Percentiles rank a stretch among this genome's conserved stretches.
These are phyloP conservation scores for Mycena haematopus DNA, from an alignment of 768 basidiomycete genomes.

Conservation along the genomic window DNA sequence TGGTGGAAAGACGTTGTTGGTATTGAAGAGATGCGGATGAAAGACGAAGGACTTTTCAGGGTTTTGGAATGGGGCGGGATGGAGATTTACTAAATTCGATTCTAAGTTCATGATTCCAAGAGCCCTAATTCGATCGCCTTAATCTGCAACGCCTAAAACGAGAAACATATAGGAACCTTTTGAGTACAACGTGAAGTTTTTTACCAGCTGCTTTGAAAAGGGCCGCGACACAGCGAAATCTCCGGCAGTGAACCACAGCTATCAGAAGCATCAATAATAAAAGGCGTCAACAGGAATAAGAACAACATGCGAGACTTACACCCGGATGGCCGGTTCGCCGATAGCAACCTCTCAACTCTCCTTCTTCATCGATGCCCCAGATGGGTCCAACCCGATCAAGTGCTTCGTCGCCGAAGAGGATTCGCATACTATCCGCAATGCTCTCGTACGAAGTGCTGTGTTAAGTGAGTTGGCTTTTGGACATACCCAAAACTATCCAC, in stretches of 20 bases:
- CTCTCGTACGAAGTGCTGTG: constrained; percentile 41
- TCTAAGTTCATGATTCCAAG: background rate
- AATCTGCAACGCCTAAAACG: constrained; percentile 40
- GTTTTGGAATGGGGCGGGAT: constrained; percentile 43
- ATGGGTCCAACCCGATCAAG: constrained; percentile 39
- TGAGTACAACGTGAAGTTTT: background rate
- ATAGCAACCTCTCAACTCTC: constrained; percentile 44
- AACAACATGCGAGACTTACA: constrained; percentile 31
- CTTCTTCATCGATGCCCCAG: constrained; percentile 51
- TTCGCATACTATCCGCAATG: constrained; percentile 38
- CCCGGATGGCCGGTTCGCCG: constrained; percentile 51
- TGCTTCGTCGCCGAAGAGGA: constrained; percentile 43
- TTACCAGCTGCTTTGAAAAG: constrained; percentile 45
- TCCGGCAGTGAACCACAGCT: constrained; percentile 51
- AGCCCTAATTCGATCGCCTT: constrained; percentile 37
- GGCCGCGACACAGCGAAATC: constrained; percentile 42
- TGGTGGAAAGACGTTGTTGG: constrained; percentile 18
- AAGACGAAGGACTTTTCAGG: constrained; percentile 30
- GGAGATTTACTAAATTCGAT: constrained; percentile 27
- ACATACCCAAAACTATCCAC: constrained; percentile 11
- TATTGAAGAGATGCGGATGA: background rate
- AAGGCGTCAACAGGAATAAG: background rate
- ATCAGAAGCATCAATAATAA: background rate
- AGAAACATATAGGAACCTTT: background rate
- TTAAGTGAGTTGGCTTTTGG: background rate